A percentile compares a stretch with the other conserved stretches of the same genome.
Evolutionary conservation across 441 rosid genomes (phyloP).

Genomic region (Adansonia madagascariensis): DNA sequence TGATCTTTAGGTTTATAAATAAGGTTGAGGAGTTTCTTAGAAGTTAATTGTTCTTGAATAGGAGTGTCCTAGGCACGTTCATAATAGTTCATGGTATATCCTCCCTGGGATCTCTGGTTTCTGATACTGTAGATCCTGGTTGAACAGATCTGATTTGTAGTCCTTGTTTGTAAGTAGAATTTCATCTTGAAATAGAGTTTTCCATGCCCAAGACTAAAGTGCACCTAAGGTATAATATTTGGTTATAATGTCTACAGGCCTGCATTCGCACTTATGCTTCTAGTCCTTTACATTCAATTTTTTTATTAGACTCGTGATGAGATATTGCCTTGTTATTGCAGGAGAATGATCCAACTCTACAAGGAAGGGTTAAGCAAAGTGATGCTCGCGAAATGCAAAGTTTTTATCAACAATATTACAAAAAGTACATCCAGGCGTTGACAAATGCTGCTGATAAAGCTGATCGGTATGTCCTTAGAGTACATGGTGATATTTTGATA

Average conservation of each 20-base stretch:
- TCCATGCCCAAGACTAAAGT: not conserved
- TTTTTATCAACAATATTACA: slow-evolving; percentile 90
- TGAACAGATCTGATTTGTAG: not conserved
- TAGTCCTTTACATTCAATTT: not conserved
- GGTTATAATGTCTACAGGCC: not conserved
- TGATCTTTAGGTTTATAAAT: not conserved
- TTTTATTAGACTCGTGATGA: not conserved
- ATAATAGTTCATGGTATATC: not conserved
- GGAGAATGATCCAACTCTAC: slow-evolving; percentile 92
- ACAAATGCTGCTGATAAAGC: slow-evolving; percentile 97
- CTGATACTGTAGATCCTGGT: not conserved
- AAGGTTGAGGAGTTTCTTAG: not conserved
- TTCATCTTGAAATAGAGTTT: not conserved
- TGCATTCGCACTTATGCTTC: not conserved
- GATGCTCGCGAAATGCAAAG: slow-evolving; percentile 98
- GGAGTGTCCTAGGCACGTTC: not conserved
- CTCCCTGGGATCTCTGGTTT: not conserved
- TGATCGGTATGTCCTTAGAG: slow-evolving; percentile 68
- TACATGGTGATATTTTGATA: not conserved
- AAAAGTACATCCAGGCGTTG: slow-evolving; percentile 89
- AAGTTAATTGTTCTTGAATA: not conserved
- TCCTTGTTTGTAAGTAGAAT: not conserved
- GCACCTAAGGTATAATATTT: not conserved
- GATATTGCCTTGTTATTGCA: slow-evolving; percentile 32
- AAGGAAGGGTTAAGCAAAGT: slow-evolving; percentile 85